Evolutionary conservation across 352 stramenopile species (phyloP).

Genomic region (Plasmopara halstedii): DNA sequence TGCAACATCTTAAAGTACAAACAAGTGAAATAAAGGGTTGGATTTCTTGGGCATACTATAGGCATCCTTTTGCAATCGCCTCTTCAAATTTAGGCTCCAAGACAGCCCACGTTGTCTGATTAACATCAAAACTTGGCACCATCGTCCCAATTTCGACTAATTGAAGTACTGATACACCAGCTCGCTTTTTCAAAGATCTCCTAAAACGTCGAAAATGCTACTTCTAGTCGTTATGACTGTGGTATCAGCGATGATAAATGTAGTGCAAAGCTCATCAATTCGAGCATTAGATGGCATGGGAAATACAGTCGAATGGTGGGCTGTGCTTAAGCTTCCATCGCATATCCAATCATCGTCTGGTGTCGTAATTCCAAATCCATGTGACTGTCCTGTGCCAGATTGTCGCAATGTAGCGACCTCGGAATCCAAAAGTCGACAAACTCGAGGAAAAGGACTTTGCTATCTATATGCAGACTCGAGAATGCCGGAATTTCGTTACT

Average conservation of each 20-base stretch:
- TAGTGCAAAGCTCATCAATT: slow-evolving; percentile 10
- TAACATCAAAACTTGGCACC: too few relatives aligned
- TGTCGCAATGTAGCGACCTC: slow-evolving; percentile 46
- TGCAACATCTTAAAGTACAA: too few relatives aligned
- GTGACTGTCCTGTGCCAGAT: slow-evolving; percentile 49
- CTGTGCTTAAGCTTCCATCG: slow-evolving; percentile 64
- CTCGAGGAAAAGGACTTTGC: slow-evolving; percentile 50
- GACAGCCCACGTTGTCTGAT: too few relatives aligned
- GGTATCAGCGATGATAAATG: background rate
- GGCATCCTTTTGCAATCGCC: too few relatives aligned
- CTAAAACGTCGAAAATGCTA: too few relatives aligned
- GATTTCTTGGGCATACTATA: too few relatives aligned
- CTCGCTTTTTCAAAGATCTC: too few relatives aligned
- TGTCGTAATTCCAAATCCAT: slow-evolving; percentile 35
- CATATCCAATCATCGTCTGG: slow-evolving; percentile 23
- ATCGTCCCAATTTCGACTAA: too few relatives aligned
- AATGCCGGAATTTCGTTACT: slow-evolving; percentile 44
- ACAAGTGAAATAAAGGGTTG: too few relatives aligned
- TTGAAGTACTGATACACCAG: too few relatives aligned
- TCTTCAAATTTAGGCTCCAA: too few relatives aligned
- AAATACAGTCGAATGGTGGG: slow-evolving; percentile 59
- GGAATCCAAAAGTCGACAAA: slow-evolving; percentile 16
- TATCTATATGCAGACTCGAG: slow-evolving; percentile 71
- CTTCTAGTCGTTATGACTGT: background rate
- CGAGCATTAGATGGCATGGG: slow-evolving; percentile 55